Evolutionary conservation across 371 early-diverging fungal species (phyloP).

Genomic region (Chytridium lagenaria): DNA sequence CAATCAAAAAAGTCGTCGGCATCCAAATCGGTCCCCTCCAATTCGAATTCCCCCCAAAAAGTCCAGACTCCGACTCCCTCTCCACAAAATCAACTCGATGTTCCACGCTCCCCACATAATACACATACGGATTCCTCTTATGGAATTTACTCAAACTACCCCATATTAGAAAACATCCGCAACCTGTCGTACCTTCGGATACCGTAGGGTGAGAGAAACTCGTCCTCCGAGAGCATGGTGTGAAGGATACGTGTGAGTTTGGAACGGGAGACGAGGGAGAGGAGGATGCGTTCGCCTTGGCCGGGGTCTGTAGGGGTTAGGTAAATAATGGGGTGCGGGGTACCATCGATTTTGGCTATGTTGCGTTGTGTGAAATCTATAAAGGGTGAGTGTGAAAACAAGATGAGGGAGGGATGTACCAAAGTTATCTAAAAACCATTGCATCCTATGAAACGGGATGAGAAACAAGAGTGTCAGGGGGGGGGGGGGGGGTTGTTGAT

Average conservation of each 20-base stretch:
- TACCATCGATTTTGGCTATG: constrained; percentile 32
- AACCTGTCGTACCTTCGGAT: too few relatives aligned
- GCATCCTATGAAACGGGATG: too few relatives aligned
- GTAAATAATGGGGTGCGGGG: too few relatives aligned
- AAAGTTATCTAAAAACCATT: constrained; percentile 42
- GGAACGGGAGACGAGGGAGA: constrained; percentile 48
- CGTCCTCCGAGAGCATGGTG: constrained; percentile 53
- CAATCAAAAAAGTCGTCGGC: constrained; percentile 28
- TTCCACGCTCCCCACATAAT: constrained; percentile 47
- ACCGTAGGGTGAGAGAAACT: constrained; percentile 54
- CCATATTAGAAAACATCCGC: too few relatives aligned
- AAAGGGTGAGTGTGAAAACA: background rate
- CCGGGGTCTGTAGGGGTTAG: too few relatives aligned
- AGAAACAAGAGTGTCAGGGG: too few relatives aligned
- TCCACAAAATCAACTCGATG: constrained; percentile 54
- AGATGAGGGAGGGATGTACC: background rate
- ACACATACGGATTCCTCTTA: constrained; percentile 47
- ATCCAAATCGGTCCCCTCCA: constrained; percentile 42
- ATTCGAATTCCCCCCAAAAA: constrained; percentile 43
- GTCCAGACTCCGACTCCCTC: constrained; percentile 41
- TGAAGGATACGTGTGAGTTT: constrained; percentile 44
- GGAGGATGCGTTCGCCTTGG: constrained; percentile 42
- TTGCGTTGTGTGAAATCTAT: constrained; percentile 28
- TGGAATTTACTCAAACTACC: constrained; percentile 40
- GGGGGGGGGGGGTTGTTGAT: too few relatives aligned